Evolutionary conservation across 352 stramenopile genomes (phyloP).

Genomic region (Pythium utonaiense): DNA sequence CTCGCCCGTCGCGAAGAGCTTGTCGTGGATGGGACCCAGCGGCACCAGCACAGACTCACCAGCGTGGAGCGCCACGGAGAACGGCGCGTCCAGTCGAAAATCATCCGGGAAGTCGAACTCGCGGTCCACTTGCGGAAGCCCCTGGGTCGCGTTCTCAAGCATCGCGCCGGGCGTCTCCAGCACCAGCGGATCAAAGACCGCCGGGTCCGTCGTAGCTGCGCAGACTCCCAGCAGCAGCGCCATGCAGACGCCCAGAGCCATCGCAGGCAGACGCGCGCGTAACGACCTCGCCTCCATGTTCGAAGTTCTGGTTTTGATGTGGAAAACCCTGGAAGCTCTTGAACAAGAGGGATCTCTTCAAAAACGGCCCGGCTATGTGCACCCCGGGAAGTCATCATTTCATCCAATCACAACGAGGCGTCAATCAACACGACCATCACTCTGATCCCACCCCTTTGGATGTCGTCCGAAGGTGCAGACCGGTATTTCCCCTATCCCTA

Average conservation of each 20-base stretch:
- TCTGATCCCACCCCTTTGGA: not conserved
- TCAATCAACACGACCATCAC: constrained; percentile 10
- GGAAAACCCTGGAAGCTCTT: not conserved
- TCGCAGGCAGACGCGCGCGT: not conserved
- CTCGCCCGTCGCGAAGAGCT: constrained; percentile 13
- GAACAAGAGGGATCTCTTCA: not conserved
- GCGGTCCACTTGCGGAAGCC: constrained; percentile 14
- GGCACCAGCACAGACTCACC: constrained; percentile 31
- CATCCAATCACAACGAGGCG: constrained; percentile 1
- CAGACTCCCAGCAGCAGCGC: not conserved
- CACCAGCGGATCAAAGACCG: constrained; percentile 10
- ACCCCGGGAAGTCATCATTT: not conserved
- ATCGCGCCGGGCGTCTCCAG: not conserved
- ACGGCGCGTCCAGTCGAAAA: constrained; percentile 30
- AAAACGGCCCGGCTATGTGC: not conserved
- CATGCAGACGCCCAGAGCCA: not conserved
- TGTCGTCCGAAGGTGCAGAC: constrained; percentile 17
- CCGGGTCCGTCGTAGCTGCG: not conserved
- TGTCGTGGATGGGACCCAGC: constrained; percentile 24
- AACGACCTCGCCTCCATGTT: not conserved
- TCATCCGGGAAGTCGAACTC: constrained; percentile 21
- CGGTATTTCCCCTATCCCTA: constrained; percentile 7
- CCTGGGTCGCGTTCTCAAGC: not conserved
- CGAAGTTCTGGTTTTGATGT: not conserved
- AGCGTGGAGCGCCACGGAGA: constrained; percentile 20